A percentile compares a stretch with the other conserved stretches of the same genome.
These are phyloP conservation scores for Claviceps sp. DNA, from an alignment of 2,329 filamentous ascomycete genomes.

Conservation along the genomic window DNA sequence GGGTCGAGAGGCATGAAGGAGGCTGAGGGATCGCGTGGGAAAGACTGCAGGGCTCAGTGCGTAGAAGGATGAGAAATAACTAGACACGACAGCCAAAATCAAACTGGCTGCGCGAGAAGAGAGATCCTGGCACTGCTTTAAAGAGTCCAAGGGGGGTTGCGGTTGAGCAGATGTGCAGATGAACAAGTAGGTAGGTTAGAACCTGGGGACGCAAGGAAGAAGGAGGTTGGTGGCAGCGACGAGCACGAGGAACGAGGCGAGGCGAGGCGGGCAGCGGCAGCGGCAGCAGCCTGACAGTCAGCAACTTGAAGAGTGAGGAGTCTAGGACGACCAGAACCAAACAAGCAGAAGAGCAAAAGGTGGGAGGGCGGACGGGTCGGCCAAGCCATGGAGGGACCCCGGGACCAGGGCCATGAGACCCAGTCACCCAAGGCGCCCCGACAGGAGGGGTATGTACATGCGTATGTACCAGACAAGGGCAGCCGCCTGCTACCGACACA, in stretches of 20 bases:
- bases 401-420: conserved; percentile 3
- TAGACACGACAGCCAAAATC: background rate
- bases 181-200: background rate
- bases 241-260: background rate
- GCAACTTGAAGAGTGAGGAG: no score
- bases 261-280: background rate
- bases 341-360: background rate
- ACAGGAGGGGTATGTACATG: background rate
- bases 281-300: conserved; percentile 1
- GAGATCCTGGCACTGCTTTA: background rate
- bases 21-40: background rate
- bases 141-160: conserved; percentile 1
- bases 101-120: background rate
- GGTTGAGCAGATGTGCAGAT: background rate
- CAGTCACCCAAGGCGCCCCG: conserved; percentile 1
- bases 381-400: conserved; percentile 4
- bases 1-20: conserved; percentile 3
- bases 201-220: conserved; percentile 1
- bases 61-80: background rate
- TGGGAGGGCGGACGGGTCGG: conserved; percentile 1
- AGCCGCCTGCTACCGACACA: background rate
- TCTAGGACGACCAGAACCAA: background rate
- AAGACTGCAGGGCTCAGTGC: background rate
- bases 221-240: conserved; percentile 5
- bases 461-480: background rate